Percentiles rank a stretch among this genome's conserved stretches.
phyloP scores from a whole-genome alignment of 2,329 filamentous ascomycete genomes.

The Harringtonia lauricola region DNA sequence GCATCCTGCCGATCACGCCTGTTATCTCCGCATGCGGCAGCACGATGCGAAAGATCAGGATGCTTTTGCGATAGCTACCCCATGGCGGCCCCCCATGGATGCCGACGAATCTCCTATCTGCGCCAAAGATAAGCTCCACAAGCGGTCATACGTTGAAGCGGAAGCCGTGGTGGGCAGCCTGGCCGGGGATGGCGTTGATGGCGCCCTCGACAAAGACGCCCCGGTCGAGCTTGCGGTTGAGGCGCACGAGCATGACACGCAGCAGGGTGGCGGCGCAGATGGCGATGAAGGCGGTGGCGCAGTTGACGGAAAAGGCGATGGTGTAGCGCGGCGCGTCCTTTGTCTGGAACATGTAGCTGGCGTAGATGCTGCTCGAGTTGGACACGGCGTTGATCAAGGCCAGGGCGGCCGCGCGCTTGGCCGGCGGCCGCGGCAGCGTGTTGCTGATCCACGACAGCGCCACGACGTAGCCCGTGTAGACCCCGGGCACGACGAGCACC shows the following conservation, averaged over 20 bases:
- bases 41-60: too few relatives aligned
- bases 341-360: conserved; percentile 34
- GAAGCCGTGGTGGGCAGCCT: conserved; percentile 50
- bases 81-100: too few relatives aligned
- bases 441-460: conserved; percentile 66
- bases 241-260: conserved; percentile 48
- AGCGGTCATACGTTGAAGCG: conserved; percentile 43
- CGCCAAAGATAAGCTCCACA: neutral
- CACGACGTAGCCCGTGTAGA: conserved; percentile 56
- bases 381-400: conserved; percentile 67
- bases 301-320: conserved; percentile 58
- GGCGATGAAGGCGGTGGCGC: conserved; percentile 50
- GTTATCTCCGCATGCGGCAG: too few relatives aligned
- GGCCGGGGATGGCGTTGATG: conserved; percentile 44
- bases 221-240: too few relatives aligned
- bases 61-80: neutral
- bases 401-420: conserved; percentile 58
- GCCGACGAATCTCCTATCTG: too few relatives aligned
- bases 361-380: conserved; percentile 60
- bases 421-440: conserved; percentile 62
- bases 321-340: conserved; percentile 30
- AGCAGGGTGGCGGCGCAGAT: conserved; percentile 53
- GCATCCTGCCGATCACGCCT: too few relatives aligned
- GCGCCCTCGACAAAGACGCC: conserved; percentile 42
- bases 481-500: conserved; percentile 50